Evolutionary conservation across 2,329 filamentous ascomycete species (phyloP).

Genomic region (Trichoderma cornu-damae): DNA sequence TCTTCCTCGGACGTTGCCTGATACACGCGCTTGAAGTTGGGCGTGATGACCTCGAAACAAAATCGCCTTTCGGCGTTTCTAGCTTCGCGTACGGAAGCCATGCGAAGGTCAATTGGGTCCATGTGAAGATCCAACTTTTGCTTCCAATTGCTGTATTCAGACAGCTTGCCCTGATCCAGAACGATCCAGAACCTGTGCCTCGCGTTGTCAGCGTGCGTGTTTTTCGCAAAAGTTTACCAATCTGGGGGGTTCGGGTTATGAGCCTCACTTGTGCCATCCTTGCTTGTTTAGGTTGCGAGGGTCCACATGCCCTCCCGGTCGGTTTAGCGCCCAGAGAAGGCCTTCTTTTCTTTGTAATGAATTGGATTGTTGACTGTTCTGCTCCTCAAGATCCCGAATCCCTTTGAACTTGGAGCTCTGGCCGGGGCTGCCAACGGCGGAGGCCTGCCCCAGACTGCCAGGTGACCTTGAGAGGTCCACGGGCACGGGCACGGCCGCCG

Average conservation of each 20-base stretch:
- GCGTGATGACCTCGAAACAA: slow-evolving; percentile 97
- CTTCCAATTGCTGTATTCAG: slow-evolving; percentile 99
- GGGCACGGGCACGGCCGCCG: slow-evolving; percentile 22
- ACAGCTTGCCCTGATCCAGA: slow-evolving; percentile 90
- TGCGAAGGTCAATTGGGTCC: slow-evolving; percentile 93
- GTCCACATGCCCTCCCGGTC: slow-evolving; percentile 89
- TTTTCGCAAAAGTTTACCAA: neutral
- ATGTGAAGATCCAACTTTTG: slow-evolving; percentile 94
- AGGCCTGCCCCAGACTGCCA: slow-evolving; percentile 45
- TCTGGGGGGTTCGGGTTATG: neutral
- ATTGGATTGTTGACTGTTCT: slow-evolving; percentile 52
- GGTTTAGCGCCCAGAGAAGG: slow-evolving; percentile 86
- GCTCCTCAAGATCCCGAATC: slow-evolving; percentile 86
- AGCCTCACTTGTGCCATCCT: slow-evolving; percentile 91
- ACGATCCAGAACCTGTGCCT: slow-evolving; percentile 96
- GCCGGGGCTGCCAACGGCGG: slow-evolving; percentile 45
- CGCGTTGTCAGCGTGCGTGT: slow-evolving; percentile 19
- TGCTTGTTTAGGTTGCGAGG: slow-evolving; percentile 94
- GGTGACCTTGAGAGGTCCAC: slow-evolving; percentile 53
- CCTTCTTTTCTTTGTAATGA: slow-evolving; percentile 79
- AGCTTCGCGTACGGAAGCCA: slow-evolving; percentile 94
- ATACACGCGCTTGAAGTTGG: slow-evolving; percentile 91
- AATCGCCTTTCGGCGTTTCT: slow-evolving; percentile 91
- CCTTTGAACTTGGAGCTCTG: slow-evolving; percentile 71
- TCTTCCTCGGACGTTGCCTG: slow-evolving; percentile 97